Base-by-base conservation (phyloP, 2,329 filamentous ascomycete genomes). In the Diaporthe vaccinii region DNA sequence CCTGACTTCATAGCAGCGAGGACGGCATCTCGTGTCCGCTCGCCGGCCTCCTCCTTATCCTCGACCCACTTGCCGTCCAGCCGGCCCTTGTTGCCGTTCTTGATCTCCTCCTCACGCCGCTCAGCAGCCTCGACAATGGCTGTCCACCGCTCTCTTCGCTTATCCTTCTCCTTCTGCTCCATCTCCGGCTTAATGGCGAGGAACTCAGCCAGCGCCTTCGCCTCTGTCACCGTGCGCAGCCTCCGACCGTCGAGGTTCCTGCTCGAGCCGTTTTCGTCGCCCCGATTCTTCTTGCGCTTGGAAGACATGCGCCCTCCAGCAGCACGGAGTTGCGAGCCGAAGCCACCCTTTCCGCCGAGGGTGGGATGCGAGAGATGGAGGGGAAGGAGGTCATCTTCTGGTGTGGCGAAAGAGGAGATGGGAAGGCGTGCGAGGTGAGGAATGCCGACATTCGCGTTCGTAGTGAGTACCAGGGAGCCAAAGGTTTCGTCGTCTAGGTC, bases 251-350 rank as follows among this genome's bases (percentile, higher is more conserved):
- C 97, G 2, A 99, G 89, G 79, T 98, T 99, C 78, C 97, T 92
- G 82, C 95, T 98, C 3, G 96, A 98, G 34, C 92, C 96, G 81
- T 97, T 96, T 77, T 95, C 93, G 51, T 98, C 95, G 72, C 91
- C 93, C 79, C 94, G 91, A 74, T 93, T 93, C 88, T 96, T 97
- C 87, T 97, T 97, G 79, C 92, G 91, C 80, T 91, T 91, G n/a
- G 94, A 96, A 3, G 95, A 98, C 97, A 99, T 99, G 86, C 97
- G 96, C 55, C 97, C 97, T 82, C 97, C 97, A 4, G 97, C 97
- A 0, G 97, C 97, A 82, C 97, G 95, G 51, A 99, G 92, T 84
- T 99, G 97, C 2, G 96, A 98, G 72, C 97, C 97, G 83, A 99
- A 99, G 81, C 97, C 97, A 84, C 97, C 97, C 83, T 99, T 99